These are phyloP conservation scores for Backusella australiensis DNA, from an alignment of 192 early-diverging fungal genomes.

Conservation along the genomic window DNA sequence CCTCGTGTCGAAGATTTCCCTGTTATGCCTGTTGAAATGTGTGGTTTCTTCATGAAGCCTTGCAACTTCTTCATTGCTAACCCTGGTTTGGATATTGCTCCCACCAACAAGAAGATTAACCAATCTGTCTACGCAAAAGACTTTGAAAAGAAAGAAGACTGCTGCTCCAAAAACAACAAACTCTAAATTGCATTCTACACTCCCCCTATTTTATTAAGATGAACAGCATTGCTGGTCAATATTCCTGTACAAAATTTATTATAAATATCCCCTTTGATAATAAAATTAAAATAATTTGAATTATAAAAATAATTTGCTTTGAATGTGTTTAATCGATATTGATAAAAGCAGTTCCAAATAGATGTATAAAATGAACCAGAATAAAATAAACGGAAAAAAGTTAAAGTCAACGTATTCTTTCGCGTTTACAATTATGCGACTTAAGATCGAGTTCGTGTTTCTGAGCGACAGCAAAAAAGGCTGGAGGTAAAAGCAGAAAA, in stretches of 20 bases:
- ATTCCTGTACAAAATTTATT: background rate
- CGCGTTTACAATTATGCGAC: no score
- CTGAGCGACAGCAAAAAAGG: no score
- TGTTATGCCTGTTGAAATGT: constrained; percentile 37
- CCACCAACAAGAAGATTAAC: constrained; percentile 31
- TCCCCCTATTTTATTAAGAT: background rate
- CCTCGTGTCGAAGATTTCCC: constrained; percentile 40
- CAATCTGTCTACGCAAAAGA: constrained; percentile 26
- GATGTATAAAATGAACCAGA: no score
- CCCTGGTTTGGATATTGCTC: constrained; percentile 35
- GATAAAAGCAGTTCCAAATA: no score
- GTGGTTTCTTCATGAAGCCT: constrained; percentile 39
- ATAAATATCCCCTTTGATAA: constrained; percentile 3
- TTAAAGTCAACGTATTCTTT: no score
- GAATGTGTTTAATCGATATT: background rate
- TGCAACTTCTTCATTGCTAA: constrained; percentile 39
- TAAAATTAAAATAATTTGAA: background rate
- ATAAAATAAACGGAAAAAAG: no score
- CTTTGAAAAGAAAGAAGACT: constrained; percentile 5
- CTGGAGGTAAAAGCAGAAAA: no score
- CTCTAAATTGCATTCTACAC: constrained; percentile 8
- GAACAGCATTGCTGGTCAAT: constrained; percentile 6
- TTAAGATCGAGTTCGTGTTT: no score
- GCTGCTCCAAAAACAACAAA: constrained; percentile 22
- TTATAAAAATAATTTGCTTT: background rate